These are phyloP conservation scores for Kwoniella mangroviensis DNA, from an alignment of 768 basidiomycete species.

Conservation along the genomic window DNA sequence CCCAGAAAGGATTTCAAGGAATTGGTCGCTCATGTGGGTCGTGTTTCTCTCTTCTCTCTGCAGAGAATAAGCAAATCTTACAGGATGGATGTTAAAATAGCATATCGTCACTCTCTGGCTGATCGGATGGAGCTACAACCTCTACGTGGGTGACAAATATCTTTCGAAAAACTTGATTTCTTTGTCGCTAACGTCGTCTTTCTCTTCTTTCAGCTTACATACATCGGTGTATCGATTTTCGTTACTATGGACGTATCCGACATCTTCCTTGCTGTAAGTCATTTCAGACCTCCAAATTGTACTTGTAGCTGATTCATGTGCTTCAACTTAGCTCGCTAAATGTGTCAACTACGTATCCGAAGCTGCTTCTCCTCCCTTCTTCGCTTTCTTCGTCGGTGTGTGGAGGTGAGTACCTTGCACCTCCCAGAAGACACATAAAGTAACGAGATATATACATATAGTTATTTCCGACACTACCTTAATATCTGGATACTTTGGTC, in stretches of 20 bases:
- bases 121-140: conserved; percentile 69
- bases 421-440: background rate
- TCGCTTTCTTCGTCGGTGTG: conserved; percentile 68
- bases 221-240: conserved; percentile 88
- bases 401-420: conserved; percentile 72
- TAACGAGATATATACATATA: conserved; percentile 51
- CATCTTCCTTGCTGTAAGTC: conserved; percentile 76
- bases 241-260: conserved; percentile 98
- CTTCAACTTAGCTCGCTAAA: conserved; percentile 70
- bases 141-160: conserved; percentile 22
- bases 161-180: conserved; percentile 56
- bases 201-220: conserved; percentile 63
- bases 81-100: conserved; percentile 26
- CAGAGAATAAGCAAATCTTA: background rate
- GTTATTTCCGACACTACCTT: conserved; percentile 91
- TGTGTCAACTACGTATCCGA: conserved; percentile 80
- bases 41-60: background rate
- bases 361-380: conserved; percentile 66
- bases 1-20: conserved; percentile 89
- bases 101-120: conserved; percentile 95
- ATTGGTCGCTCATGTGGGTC: conserved; percentile 71
- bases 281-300: no score
- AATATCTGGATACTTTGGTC: conserved; percentile 87
- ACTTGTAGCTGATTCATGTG: no score
- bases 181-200: conserved; percentile 14